These are phyloP conservation scores for Aspergillus versicolor DNA, from an alignment of 2,329 filamentous ascomycete genomes.

Conservation along the genomic window DNA sequence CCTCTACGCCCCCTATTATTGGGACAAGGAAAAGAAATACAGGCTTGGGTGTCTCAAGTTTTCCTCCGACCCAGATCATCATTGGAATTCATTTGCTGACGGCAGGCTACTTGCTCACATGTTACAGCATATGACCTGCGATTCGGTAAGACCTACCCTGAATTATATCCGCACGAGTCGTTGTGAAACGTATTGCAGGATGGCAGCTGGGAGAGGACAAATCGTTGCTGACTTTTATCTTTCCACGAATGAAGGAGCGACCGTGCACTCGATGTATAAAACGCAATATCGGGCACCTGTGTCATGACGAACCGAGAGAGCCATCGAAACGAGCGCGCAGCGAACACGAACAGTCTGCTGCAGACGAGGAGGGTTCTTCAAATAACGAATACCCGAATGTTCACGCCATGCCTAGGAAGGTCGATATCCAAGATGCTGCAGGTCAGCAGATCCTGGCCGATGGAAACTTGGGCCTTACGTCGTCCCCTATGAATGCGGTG, in stretches of 20 bases:
- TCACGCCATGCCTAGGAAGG: conserved; percentile 51
- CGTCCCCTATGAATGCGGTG: conserved; percentile 55
- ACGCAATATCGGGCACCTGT: conserved; percentile 96
- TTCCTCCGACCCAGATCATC: conserved; percentile 14
- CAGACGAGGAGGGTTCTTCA: conserved; percentile 58
- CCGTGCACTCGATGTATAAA: conserved; percentile 98
- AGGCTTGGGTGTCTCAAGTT: conserved; percentile 11
- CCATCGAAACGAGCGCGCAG: conserved; percentile 77
- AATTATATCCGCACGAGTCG: conserved; percentile 18
- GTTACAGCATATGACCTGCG: conserved; percentile 84
- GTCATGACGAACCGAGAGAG: conserved; percentile 95
- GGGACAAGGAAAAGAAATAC: conserved; percentile 6
- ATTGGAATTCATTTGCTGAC: conserved; percentile 46
- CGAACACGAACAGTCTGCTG: conserved; percentile 56
- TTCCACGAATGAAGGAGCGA: conserved; percentile 64
- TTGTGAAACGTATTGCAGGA: conserved; percentile 25
- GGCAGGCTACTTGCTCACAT: conserved; percentile 39
- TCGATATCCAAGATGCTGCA: conserved; percentile 59
- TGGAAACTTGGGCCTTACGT: conserved; percentile 49
- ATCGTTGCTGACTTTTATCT: conserved; percentile 31
- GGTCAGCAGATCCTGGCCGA: conserved; percentile 45
- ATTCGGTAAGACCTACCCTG: conserved; percentile 65
- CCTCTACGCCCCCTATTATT: background rate
- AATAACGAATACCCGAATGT: conserved; percentile 46
- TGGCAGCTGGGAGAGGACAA: conserved; percentile 4